Percentiles rank a stretch among this genome's conserved stretches.
phyloP scores from a whole-genome alignment of 2,329 filamentous ascomycete species.

The Stachybotrys chlorohalonatus region DNA sequence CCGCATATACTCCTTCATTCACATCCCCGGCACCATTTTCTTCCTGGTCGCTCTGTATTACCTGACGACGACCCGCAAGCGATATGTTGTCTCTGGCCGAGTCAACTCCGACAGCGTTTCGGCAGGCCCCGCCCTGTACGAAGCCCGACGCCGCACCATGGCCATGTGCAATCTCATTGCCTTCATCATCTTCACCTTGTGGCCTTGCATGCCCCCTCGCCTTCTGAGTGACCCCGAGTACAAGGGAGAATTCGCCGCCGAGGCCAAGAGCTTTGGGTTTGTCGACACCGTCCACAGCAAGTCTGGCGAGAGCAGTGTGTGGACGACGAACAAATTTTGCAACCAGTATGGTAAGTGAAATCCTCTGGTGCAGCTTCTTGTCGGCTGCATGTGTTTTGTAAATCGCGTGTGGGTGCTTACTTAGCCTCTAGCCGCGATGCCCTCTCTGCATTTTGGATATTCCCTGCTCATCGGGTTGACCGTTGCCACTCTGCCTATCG shows the following conservation, averaged over 20 bases:
- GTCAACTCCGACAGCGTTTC: constrained; percentile 17
- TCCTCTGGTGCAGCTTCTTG: too few relatives aligned
- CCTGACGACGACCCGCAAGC: constrained; percentile 55
- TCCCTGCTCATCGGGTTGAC: constrained; percentile 64
- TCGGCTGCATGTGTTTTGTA: neutral
- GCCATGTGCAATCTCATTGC: constrained; percentile 53
- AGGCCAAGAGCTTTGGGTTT: constrained; percentile 53
- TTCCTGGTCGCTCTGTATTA: constrained; percentile 59
- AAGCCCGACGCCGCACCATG: constrained; percentile 48
- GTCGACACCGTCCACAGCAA: constrained; percentile 49
- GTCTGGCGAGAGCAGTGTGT: constrained; percentile 41
- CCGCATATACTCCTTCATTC: constrained; percentile 66
- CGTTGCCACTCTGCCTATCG: constrained; percentile 55
- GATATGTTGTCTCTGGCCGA: constrained; percentile 20
- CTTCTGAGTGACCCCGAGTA: constrained; percentile 48
- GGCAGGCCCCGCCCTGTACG: constrained; percentile 40
- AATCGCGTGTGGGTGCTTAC: constrained; percentile 4
- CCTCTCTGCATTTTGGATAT: constrained; percentile 67
- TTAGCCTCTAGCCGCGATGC: constrained; percentile 54
- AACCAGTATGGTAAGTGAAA: constrained; percentile 57
- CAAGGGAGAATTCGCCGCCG: constrained; percentile 41
- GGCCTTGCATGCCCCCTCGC: constrained; percentile 56
- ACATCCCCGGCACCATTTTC: constrained; percentile 67
- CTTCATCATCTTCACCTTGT: constrained; percentile 53
- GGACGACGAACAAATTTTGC: constrained; percentile 58